A percentile compares a stretch with the other conserved stretches of the same genome.
These are phyloP conservation scores for Candida germanica DNA, from an alignment of 805 yeast genomes.

Conservation along the genomic window DNA sequence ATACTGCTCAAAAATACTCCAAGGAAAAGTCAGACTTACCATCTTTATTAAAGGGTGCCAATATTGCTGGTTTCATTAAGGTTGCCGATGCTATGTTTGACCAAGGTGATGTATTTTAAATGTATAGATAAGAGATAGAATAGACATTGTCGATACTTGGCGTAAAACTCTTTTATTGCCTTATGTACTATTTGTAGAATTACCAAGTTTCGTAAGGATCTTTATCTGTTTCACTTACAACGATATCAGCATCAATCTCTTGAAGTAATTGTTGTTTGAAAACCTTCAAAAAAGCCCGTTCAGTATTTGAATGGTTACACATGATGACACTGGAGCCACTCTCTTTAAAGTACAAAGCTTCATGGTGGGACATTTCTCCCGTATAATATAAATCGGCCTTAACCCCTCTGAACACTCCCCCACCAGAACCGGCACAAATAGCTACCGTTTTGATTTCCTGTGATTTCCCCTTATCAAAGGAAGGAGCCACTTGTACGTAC, in stretches of 20 bases:
- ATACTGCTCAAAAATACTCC: conserved; percentile 78
- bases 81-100: conserved; percentile 98
- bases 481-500: conserved; percentile 60
- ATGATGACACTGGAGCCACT: conserved; percentile 67
- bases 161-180: too few species aligned
- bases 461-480: conserved; percentile 18
- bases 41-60: conserved; percentile 97
- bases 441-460: conserved; percentile 58
- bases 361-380: conserved; percentile 95
- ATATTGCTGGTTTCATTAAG: conserved; percentile 97
- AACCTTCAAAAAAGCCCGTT: conserved; percentile 70
- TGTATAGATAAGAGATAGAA: conserved; percentile 3
- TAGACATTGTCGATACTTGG: conserved; percentile 4
- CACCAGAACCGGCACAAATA: conserved; percentile 95
- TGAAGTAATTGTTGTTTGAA: conserved; percentile 48
- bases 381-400: conserved; percentile 73
- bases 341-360: conserved; percentile 69
- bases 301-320: conserved; percentile 91
- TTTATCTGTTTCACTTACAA: conserved; percentile 52
- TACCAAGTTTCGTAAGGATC: conserved; percentile 55
- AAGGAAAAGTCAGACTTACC: conserved; percentile 73
- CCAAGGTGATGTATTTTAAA: conserved; percentile 77
- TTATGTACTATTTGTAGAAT: too few species aligned
- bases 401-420: conserved; percentile 63
- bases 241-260: conserved; percentile 47